These are phyloP conservation scores for Nigrospora oryzae DNA, from an alignment of 2,329 filamentous ascomycete species.

Conservation along the genomic window DNA sequence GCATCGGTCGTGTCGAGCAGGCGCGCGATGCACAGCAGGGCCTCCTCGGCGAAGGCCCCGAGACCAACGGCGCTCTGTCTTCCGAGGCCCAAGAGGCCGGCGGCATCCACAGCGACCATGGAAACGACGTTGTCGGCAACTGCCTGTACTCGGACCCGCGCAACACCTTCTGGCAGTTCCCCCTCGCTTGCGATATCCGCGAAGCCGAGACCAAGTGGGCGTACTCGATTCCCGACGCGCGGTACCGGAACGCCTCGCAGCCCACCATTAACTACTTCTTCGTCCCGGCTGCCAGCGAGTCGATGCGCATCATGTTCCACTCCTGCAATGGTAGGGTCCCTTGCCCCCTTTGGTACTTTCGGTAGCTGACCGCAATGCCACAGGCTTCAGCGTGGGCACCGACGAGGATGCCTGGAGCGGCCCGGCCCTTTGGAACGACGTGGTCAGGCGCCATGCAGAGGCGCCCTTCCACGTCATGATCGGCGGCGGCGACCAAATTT, in stretches of 20 bases:
- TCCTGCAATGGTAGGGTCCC: slow-evolving; percentile 69
- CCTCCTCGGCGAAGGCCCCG: slow-evolving; percentile 17
- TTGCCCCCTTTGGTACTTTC: not conserved
- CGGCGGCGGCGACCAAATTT: slow-evolving; percentile 91
- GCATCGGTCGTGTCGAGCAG: slow-evolving; percentile 33
- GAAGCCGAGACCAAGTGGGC: slow-evolving; percentile 65
- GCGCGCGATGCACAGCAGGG: slow-evolving; percentile 12
- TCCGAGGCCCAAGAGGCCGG: slow-evolving; percentile 22
- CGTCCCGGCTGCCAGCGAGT: slow-evolving; percentile 72
- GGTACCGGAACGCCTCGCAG: slow-evolving; percentile 48
- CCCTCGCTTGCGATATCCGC: slow-evolving; percentile 68
- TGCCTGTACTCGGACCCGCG: slow-evolving; percentile 57
- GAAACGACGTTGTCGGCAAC: slow-evolving; percentile 38
- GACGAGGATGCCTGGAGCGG: slow-evolving; percentile 76
- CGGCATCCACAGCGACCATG: slow-evolving; percentile 31
- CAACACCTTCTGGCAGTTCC: slow-evolving; percentile 91
- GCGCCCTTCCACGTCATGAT: slow-evolving; percentile 92
- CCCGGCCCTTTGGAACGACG: slow-evolving; percentile 91
- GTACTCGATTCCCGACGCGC: slow-evolving; percentile 63
- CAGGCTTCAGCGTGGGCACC: slow-evolving; percentile 65
- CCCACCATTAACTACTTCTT: slow-evolving; percentile 64
- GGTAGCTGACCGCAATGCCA: too few relatives aligned
- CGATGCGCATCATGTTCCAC: slow-evolving; percentile 98
- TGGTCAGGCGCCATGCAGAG: slow-evolving; percentile 70
- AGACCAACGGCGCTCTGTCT: slow-evolving; percentile 17